Conservation (phyloP, 1,284 basidiomycete genomes). For the Neolentinus lepideus region DNA sequence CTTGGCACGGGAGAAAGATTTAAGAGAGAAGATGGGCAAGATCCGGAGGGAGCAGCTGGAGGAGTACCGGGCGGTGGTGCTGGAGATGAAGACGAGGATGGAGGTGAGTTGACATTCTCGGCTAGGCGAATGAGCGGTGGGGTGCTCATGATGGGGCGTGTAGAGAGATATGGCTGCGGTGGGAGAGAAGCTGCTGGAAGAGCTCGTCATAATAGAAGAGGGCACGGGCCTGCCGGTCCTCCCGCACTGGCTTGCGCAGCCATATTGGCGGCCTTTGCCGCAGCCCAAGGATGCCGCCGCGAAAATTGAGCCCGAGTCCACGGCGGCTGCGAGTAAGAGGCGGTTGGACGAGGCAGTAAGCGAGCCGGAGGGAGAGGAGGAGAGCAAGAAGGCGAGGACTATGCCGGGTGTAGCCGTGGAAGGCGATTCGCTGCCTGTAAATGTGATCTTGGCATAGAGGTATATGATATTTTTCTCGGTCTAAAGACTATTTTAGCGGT, state of each 20-base stretch:
- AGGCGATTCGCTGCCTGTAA: neutral
- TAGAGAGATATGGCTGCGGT: constrained; percentile 38
- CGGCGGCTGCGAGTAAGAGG: neutral
- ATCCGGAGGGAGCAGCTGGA: constrained; percentile 39
- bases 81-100: constrained; percentile 62
- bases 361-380: neutral
- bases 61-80: constrained; percentile 55
- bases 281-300: neutral
- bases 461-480: too few relatives aligned
- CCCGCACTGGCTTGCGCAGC: constrained; percentile 84
- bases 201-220: constrained; percentile 41
- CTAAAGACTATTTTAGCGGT: too few relatives aligned
- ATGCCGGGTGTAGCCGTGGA: neutral
- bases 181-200: constrained; percentile 29
- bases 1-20: constrained; percentile 60
- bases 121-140: neutral
- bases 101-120: constrained; percentile 37
- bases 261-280: constrained; percentile 62
- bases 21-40: constrained; percentile 66
- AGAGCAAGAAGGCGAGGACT: neutral
- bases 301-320: neutral
- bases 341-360: neutral
- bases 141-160: constrained; percentile 2
- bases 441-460: neutral
- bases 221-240: constrained; percentile 52